A percentile compares a stretch with the other conserved stretches of the same genome.
Evolutionary conservation across 2,329 filamentous ascomycete genomes (phyloP).

Genomic region (Chaetomiaceae sp.): DNA sequence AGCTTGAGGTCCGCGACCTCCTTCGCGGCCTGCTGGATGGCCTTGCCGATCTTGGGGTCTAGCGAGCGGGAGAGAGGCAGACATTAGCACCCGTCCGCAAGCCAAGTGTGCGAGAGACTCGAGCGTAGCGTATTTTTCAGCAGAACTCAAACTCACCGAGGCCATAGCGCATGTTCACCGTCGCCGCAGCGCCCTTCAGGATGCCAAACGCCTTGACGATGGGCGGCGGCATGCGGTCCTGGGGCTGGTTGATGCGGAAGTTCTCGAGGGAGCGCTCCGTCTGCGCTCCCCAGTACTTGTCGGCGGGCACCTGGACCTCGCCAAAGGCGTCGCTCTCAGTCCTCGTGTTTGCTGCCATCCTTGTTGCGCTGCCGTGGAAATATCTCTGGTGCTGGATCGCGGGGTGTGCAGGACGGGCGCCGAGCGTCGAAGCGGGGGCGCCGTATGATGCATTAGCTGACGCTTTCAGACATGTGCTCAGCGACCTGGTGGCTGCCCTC

Average conservation of each 20-base stretch:
- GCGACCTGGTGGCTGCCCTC: constrained; percentile 31
- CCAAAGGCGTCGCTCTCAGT: constrained; percentile 97
- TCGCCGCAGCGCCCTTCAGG: constrained; percentile 91
- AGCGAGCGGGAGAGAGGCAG: constrained; percentile 21
- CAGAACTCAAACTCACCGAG: no score
- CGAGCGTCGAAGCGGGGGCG: constrained; percentile 19
- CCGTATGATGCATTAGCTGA: constrained; percentile 22
- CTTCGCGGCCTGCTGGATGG: constrained; percentile 88
- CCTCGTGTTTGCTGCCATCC: constrained; percentile 56
- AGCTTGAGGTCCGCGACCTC: constrained; percentile 94
- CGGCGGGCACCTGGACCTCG: constrained; percentile 82
- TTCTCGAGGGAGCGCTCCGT: constrained; percentile 94
- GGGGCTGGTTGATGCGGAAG: constrained; percentile 98
- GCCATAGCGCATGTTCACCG: constrained; percentile 91
- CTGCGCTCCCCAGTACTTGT: constrained; percentile 99
- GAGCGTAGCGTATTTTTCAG: no score
- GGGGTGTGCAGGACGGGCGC: constrained; percentile 24
- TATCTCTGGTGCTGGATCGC: constrained; percentile 26
- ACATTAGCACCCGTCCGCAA: no score
- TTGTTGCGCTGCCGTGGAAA: constrained; percentile 43
- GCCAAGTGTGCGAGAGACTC: no score
- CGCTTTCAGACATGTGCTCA: constrained; percentile 33
- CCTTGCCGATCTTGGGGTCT: constrained; percentile 86
- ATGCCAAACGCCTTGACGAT: constrained; percentile 94
- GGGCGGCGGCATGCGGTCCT: constrained; percentile 94